Evolutionary conservation across 345 rosid genomes (phyloP).

Genomic region (rapeseed (Brassica napus)): DNA sequence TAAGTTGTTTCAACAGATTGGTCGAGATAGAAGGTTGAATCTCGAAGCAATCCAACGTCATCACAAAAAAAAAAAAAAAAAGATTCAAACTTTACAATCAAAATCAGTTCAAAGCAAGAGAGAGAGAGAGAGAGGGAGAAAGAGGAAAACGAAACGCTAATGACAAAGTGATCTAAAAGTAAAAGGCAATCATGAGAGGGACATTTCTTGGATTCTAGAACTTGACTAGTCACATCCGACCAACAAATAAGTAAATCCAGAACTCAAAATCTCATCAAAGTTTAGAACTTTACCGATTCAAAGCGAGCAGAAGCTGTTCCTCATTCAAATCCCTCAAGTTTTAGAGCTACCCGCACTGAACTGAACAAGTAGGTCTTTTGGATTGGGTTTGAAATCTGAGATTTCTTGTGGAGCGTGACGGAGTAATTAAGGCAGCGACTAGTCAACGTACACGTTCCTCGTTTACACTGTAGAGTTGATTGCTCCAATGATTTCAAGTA

Average conservation of each 20-base stretch:
- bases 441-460: slow-evolving; percentile 32
- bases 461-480: slow-evolving; percentile 24
- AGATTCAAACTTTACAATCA: neutral
- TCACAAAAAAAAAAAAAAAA: neutral
- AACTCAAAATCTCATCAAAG: neutral
- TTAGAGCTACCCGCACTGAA: slow-evolving; percentile 19
- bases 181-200: slow-evolving; percentile 21
- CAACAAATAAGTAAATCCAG: slow-evolving; percentile 12
- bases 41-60: neutral
- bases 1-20: neutral
- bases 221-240: slow-evolving; percentile 27
- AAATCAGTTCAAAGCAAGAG: slow-evolving; percentile 17
- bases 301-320: slow-evolving; percentile 14
- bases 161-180: neutral
- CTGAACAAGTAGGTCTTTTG: slow-evolving; percentile 5
- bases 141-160: neutral
- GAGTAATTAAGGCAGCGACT: slow-evolving; percentile 20
- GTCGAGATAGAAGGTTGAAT: slow-evolving; percentile 4
- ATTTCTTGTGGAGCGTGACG: slow-evolving; percentile 23
- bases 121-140: neutral
- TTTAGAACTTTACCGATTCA: slow-evolving; percentile 14
- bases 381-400: slow-evolving; percentile 38
- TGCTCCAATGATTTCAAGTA: slow-evolving; percentile 7
- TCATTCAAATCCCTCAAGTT: slow-evolving; percentile 5
- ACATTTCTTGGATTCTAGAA: slow-evolving; percentile 15